Evolutionary conservation across 169 alveolate species (phyloP), one percentile per base, ranked within the genome.

Genomic region (Plasmodium coatneyi): DNA sequence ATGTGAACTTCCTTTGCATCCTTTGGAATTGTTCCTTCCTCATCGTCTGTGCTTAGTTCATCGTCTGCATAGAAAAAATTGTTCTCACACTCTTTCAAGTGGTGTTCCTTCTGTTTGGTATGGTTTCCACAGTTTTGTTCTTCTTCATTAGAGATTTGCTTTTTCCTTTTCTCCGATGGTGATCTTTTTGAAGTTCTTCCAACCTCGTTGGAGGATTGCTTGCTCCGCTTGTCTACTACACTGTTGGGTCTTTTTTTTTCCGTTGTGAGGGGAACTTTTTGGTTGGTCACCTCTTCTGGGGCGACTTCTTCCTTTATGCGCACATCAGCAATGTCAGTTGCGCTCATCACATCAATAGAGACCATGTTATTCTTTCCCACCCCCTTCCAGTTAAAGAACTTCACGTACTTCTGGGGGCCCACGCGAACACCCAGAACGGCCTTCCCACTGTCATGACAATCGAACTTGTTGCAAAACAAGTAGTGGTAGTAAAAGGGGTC

Each of bases 401-500:
- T 89, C 32, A 89, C 70, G 41, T 46, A 89, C 1, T 28, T 22
- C 34, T 39, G n/a, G 16, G 39, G 25, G 19, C 36, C 72, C 39
- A 89, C 43, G 46, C 74, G 80, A 34, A 43, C 72, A 7, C 49
- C 56, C 22, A 25, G 52, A 16, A 89, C 54, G 16, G 34, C 66
- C 71, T 66, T 54, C 32, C 6, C 66, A 30, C 83, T 89, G 71
- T 89, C 87, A 46, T 79, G 81, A 14, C 78, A 79, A 34, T 66
- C 81, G 34, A 71, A 89, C 22, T 79, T 79, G 52, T 78, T 79
- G 22, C 71, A 56, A 12, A 89, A 89, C 22, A 89, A 39, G 30
- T 89, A 89, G 30, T 72, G 80, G 76, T 89, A 89, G 52, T 79
- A 89, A 52, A 54, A 89, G 82, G 52, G 82, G 71, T 89, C 94